phyloP scores from a whole-genome alignment of 2,329 filamentous ascomycete genomes.

The Cladophialophora psammophila region DNA sequence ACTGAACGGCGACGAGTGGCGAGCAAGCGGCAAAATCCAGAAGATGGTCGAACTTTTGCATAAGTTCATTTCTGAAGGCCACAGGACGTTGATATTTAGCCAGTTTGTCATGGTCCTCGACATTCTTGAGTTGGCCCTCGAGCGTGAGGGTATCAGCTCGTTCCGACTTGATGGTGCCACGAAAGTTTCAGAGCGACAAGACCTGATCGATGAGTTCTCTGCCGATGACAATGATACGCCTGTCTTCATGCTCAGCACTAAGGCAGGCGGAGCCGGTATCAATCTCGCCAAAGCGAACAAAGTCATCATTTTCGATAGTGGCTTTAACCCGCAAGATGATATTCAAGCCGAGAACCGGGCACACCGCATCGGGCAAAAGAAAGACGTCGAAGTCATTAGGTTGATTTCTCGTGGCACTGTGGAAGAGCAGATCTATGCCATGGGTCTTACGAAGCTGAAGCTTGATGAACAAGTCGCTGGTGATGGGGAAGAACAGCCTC shows the following conservation, averaged over 20 bases:
- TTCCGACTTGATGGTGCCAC: constrained; percentile 88
- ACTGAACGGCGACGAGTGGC: constrained; percentile 69
- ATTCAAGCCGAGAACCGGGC: constrained; percentile 98
- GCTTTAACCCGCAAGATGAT: constrained; percentile 98
- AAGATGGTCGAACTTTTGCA: constrained; percentile 77
- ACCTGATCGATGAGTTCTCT: constrained; percentile 87
- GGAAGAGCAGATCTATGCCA: constrained; percentile 89
- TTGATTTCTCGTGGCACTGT: constrained; percentile 83
- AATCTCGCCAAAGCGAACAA: constrained; percentile 96
- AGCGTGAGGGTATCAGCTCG: constrained; percentile 74
- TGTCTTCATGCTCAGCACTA: constrained; percentile 91
- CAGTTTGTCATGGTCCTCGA: constrained; percentile 93
- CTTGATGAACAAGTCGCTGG: constrained; percentile 78
- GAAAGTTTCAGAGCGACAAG: constrained; percentile 81
- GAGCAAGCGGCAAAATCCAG: constrained; percentile 83
- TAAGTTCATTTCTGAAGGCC: constrained; percentile 77
- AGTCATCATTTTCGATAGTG: constrained; percentile 94
- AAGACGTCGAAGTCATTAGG: constrained; percentile 87
- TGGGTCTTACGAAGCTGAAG: constrained; percentile 91
- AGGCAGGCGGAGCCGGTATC: constrained; percentile 94
- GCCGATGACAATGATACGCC: constrained; percentile 73
- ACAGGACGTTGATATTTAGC: constrained; percentile 88
- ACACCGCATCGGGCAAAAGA: constrained; percentile 89
- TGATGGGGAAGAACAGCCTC: constrained; percentile 51
- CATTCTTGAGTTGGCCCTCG: constrained; percentile 83